Base-by-base conservation (phyloP, 2,329 filamentous ascomycete genomes). In the Stemphylium lycopersici region DNA sequence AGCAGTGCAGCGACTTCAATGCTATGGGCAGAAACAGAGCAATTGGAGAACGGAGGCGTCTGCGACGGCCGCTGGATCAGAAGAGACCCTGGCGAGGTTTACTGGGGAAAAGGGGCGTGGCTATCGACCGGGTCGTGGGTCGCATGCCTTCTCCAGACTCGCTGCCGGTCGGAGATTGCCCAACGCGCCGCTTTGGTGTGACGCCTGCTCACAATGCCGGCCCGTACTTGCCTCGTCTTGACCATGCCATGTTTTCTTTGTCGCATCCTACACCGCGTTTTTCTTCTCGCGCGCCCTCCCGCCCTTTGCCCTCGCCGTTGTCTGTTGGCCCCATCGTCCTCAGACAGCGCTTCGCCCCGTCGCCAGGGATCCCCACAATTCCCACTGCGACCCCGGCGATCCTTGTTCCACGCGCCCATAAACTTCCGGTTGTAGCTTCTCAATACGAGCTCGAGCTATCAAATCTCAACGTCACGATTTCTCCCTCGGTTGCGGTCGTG, bases 161-260 rank as follows among this genome's bases (percentile, higher is more conserved):
- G 36, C 47, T 53, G 43, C 60, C 51, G 47, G 49, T 49, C 62
- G 62, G 64, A 65, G 52, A 67, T 66, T 67, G 57, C 60, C 55
- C 48, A 47, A 49, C 52, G 40, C 56, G 51, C 47, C 55, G 47
- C 38, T 48, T 51, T 55, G 55, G 58, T 55, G 57, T 58, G 52
- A 68, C 63, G 62, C 66, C 60, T 67, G 59, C 54, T 66, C 58
- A 63, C 65, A 56, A 55, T 56, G 60, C 51, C 46, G 33, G 47
- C 49, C 53, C 54, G 55, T 32, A 37, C 39, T 53, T 62, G 46
- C 58, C 55, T 48, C 43, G 50, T 43, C 50, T 33, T 40, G 16
- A 26, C 22, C 38, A 54, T 13, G 26, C 13, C 26, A 33, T 54
- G 20, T 37, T 15, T 43, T 32, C 39, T 44, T 39, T 26, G 18